A percentile compares a stretch with the other conserved stretches of the same genome.
Evolutionary conservation across 2,329 filamentous ascomycete species (phyloP).

Genomic region (Xylaria sp.): DNA sequence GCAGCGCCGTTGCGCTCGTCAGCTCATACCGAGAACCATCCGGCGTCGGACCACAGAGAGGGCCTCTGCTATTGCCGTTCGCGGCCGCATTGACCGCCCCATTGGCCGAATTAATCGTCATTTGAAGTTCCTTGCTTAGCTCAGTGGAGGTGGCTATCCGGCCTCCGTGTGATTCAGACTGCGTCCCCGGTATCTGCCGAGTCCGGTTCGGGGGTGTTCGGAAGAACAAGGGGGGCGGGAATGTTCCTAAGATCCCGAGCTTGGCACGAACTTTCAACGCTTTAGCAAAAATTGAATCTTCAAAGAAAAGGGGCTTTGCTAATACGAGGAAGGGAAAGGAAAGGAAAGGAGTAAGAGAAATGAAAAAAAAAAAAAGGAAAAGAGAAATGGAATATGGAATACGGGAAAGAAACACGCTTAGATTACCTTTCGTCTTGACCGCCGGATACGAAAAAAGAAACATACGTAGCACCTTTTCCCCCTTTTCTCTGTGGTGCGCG

Average conservation of each 20-base stretch:
- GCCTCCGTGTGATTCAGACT: constrained; percentile 20
- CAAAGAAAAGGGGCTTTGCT: neutral
- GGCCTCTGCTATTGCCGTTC: constrained; percentile 2
- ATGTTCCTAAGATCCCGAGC: constrained; percentile 8
- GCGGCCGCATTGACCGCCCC: neutral
- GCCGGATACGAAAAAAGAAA: neutral
- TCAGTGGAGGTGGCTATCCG: constrained; percentile 16
- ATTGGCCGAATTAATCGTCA: constrained; percentile 28
- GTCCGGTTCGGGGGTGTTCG: constrained; percentile 35
- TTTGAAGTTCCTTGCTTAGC: neutral
- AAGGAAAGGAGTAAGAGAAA: neutral
- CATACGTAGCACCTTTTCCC: neutral
- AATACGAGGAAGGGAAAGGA: neutral
- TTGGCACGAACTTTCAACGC: constrained; percentile 14
- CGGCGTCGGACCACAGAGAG: constrained; percentile 48
- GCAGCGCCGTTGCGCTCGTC: constrained; percentile 64
- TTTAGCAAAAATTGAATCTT: neutral
- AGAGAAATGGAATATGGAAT: neutral
- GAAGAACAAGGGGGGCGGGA: constrained; percentile 19
- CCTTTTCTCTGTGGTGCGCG: constrained; percentile 6
- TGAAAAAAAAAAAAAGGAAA: neutral
- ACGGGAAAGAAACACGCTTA: neutral
- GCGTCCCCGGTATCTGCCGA: constrained; percentile 33
- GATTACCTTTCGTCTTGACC: neutral
- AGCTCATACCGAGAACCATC: constrained; percentile 66